phyloP scores from a whole-genome alignment of 2,329 filamentous ascomycete genomes.

The Trichoderma gracile region DNA sequence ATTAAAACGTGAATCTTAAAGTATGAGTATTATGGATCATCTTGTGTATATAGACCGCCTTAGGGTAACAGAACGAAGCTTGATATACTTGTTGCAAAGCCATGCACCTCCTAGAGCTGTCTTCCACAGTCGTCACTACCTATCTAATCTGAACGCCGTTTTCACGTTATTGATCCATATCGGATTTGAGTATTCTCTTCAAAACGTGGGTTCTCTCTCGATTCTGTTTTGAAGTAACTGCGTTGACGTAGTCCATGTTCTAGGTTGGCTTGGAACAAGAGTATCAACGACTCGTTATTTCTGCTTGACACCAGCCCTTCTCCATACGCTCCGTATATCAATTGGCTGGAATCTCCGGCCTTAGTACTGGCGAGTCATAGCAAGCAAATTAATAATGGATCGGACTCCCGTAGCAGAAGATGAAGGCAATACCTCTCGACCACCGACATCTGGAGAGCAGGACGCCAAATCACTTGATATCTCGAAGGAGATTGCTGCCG shows the following conservation, averaged over 20 bases:
- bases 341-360: background rate
- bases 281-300: background rate
- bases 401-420: background rate
- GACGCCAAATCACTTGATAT: background rate
- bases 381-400: background rate
- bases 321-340: background rate
- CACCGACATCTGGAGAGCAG: background rate
- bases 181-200: no score
- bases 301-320: background rate
- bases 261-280: background rate
- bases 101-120: no score
- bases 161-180: no score
- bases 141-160: no score
- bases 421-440: background rate
- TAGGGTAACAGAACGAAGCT: no score
- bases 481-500: background rate
- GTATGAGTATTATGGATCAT: background rate
- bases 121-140: background rate
- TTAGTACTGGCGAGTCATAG: no score
- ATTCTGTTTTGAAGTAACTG: background rate
- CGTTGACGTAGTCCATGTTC: background rate
- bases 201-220: background rate
- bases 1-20: no score
- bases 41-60: background rate
- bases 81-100: no score